A percentile compares a stretch with the other conserved stretches of the same genome.
Evolutionary conservation across 257 asterid genomes (phyloP).

Genomic region (Misopates orontium): DNA sequence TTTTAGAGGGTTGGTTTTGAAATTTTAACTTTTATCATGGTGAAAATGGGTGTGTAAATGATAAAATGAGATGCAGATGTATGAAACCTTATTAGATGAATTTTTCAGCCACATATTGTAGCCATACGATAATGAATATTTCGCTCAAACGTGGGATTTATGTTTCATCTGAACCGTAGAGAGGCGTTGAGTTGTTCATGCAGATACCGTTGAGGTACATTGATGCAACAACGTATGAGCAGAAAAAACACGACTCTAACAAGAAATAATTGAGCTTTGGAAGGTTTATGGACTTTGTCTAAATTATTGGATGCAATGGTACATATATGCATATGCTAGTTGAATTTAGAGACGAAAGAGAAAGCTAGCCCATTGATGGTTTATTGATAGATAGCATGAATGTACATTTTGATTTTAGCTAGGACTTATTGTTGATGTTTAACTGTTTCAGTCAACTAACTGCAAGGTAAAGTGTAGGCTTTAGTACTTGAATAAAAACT

Average conservation of each 20-base stretch:
- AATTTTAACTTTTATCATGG: conserved; percentile 4
- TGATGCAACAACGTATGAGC: neutral
- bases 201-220: neutral
- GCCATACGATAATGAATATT: too few relatives aligned
- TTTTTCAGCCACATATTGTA: too few relatives aligned
- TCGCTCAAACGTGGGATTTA: neutral
- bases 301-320: neutral
- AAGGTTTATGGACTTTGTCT: neutral
- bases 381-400: neutral
- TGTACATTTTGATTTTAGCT: too few relatives aligned
- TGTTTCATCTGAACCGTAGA: neutral
- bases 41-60: too few relatives aligned
- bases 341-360: neutral
- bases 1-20: conserved; percentile 11
- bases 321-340: too few relatives aligned
- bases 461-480: too few relatives aligned
- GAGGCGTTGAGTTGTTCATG: neutral
- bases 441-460: too few relatives aligned
- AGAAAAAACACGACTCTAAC: neutral
- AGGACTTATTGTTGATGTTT: too few relatives aligned
- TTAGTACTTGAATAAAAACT: too few relatives aligned
- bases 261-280: neutral
- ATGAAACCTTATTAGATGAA: neutral
- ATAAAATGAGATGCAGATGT: neutral
- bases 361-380: neutral